Conservation (phyloP, 495 filamentous ascomycete genomes). For the Margaritispora aquatica region DNA sequence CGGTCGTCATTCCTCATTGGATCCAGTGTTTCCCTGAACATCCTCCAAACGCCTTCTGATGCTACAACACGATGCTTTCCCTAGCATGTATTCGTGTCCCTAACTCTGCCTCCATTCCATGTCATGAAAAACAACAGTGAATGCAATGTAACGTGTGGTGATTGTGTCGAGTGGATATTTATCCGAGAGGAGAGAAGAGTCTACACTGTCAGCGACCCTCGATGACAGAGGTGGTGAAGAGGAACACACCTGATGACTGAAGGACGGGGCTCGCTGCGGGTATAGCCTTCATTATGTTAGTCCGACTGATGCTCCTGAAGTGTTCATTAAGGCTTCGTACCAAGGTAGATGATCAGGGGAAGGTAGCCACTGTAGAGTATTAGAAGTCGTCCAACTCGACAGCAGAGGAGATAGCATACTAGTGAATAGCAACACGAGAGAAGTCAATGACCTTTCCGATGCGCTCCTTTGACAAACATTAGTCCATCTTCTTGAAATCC, state of each 20-base stretch:
- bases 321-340: conserved; percentile 43
- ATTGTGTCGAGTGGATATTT: not conserved
- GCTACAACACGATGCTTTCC: conserved; percentile 2
- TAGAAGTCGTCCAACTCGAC: conserved; percentile 59
- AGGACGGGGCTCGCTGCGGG: conserved; percentile 84
- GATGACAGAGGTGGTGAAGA: not conserved
- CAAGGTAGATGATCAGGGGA: conserved; percentile 93
- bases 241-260: conserved; percentile 76
- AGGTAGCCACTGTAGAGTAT: conserved; percentile 81
- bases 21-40: not conserved
- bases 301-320: conserved; percentile 8
- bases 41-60: conserved; percentile 6
- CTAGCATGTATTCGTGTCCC: not conserved
- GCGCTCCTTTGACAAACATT: conserved; percentile 64
- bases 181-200: conserved; percentile 2
- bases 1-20: not conserved
- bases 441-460: conserved; percentile 92
- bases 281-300: conserved; percentile 63
- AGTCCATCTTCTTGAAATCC: conserved; percentile 2
- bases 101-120: not conserved
- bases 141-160: not conserved
- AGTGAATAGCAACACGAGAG: conserved; percentile 93
- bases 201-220: not conserved
- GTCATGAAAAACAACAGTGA: not conserved
- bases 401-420: conserved; percentile 64